Base-by-base conservation (phyloP, 805 yeast genomes). In the Komagataella mondaviorum region DNA sequence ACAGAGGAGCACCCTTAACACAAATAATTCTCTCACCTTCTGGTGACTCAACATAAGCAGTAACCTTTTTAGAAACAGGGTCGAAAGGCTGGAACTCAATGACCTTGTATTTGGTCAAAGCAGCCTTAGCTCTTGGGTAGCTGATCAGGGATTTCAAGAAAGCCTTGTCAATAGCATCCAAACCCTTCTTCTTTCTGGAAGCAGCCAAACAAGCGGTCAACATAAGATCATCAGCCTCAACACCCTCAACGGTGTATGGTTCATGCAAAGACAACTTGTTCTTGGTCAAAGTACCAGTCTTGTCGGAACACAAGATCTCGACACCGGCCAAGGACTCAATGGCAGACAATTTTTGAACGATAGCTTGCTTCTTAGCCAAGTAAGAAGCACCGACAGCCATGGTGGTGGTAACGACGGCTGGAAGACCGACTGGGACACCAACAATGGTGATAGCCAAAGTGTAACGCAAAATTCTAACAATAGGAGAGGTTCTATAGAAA, bases 351-450 rank as follows among this genome's bases (percentile, higher is more conserved):
- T 89, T 89, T 75, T 89, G 96, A 64, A 89, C 97, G 78, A 89
- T 89, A 62, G 96, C 96, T 75, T 88, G 88, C 75, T 88, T 89
- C 81, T 88, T 87, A 65, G 96, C 96, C 68, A 89, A 78, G 85
- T 89, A 88, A 68, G 96, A 96, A 71, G 96, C 97, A 83, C 97
- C 97, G 73, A 90, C 97, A 72, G 97, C 97, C 96, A 89, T 88
- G 71, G 96, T 89, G 65, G 96, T 89, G 78, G 96, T 89, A 61
- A 88, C 96, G 67, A 89, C 96, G 70, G 96, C 96, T 71, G 96
- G 96, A 70, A 89, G 82, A 85, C 96, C 96, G 61, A 89, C 96
- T 71, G 96, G 96, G 63, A 89, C 96, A 84, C 96, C 96, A 63
- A 89, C 84, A 73, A 89, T 88, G 76, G 96, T 89, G 71, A 89